Conservation (phyloP, 78 protist genomes). For the Pelomyxa schiedti region DNA sequence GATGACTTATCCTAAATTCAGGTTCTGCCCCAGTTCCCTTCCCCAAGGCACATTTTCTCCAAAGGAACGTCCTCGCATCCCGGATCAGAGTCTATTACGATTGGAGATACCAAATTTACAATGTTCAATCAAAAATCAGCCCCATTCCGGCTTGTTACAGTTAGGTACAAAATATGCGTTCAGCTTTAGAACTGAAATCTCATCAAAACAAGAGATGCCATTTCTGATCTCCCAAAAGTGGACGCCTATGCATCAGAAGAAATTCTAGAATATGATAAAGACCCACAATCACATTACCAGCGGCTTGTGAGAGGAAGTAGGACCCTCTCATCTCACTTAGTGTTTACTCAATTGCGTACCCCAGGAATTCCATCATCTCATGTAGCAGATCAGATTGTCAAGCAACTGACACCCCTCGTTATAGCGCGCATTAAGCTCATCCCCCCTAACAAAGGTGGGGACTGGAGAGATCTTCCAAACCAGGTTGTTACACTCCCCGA, state of each 20-base stretch:
- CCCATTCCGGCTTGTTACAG: neutral
- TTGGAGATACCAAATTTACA: too few species aligned
- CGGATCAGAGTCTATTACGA: too few species aligned
- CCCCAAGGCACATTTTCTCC: neutral
- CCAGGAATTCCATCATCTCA: too few species aligned
- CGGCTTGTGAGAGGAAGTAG: neutral
- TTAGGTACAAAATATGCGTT: too few species aligned
- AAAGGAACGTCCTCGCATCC: too few species aligned
- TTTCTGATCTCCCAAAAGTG: neutral
- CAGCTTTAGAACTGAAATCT: too few species aligned
- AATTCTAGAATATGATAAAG: neutral
- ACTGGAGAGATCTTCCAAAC: constrained; percentile 5
- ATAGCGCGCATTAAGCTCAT: neutral
- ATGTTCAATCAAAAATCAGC: too few species aligned
- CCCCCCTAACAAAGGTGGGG: neutral
- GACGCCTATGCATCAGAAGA: neutral
- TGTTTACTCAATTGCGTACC: too few species aligned
- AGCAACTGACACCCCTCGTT: neutral
- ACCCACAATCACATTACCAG: neutral
- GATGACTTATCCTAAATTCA: too few species aligned
- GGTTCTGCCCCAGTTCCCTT: neutral
- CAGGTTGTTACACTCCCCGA: neutral
- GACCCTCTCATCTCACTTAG: too few species aligned
- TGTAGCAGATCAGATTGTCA: neutral
- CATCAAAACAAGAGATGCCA: too few species aligned